Conservation (phyloP, 2,329 filamentous ascomycete species). For the Capronia americana region DNA sequence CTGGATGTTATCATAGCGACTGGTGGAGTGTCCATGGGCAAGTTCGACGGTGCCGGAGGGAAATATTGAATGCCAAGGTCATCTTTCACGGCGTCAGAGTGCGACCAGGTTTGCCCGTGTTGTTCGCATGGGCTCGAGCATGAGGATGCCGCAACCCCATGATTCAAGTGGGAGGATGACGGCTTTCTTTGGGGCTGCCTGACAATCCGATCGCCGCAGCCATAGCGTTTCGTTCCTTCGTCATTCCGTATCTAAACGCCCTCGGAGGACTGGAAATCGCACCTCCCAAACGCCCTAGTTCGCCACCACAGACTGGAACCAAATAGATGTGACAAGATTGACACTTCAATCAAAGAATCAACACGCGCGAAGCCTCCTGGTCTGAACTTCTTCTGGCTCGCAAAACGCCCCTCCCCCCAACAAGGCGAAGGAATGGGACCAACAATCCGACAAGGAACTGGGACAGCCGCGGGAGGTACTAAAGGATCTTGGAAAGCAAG, state of each 20-base stretch:
- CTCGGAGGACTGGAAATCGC: neutral
- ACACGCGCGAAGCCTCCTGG: neutral
- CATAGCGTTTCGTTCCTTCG: conserved; percentile 43
- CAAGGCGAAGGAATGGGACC: too few relatives aligned
- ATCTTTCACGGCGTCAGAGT: conserved; percentile 43
- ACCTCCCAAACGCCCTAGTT: too few relatives aligned
- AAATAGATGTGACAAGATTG: neutral
- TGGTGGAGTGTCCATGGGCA: conserved; percentile 43
- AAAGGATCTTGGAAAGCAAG: too few relatives aligned
- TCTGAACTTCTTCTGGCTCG: conserved; percentile 11
- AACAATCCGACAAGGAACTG: too few relatives aligned
- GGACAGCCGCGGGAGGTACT: too few relatives aligned
- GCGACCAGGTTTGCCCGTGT: conserved; percentile 43
- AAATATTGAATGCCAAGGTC: conserved; percentile 36
- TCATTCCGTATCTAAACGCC: conserved; percentile 12
- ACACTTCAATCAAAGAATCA: neutral
- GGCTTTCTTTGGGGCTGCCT: conserved; percentile 43
- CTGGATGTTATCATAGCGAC: conserved; percentile 43
- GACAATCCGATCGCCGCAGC: conserved; percentile 43
- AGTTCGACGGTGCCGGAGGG: conserved; percentile 40
- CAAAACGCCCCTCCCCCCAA: too few relatives aligned
- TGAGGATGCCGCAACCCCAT: neutral
- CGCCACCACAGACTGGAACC: neutral
- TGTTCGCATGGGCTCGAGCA: conserved; percentile 41
- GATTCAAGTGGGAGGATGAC: conserved; percentile 10